These are phyloP conservation scores for Allium sativum DNA, from an alignment of 106 monocot species.

Conservation along the genomic window DNA sequence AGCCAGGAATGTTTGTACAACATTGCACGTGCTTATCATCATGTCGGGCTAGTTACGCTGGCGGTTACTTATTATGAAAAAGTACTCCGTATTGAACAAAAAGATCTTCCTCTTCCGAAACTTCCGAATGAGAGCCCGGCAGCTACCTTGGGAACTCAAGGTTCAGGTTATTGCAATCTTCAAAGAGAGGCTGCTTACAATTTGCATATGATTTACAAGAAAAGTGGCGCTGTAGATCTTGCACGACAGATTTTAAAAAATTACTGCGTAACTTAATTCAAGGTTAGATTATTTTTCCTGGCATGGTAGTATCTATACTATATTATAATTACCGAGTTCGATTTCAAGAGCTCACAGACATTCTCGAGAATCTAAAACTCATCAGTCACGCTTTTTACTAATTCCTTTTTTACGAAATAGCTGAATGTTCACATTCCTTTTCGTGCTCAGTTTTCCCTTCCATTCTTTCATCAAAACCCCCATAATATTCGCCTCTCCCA, in stretches of 20 bases:
- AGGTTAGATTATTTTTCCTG: no score
- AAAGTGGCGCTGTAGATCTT: conserved; percentile 84
- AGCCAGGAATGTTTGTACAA: conserved; percentile 87
- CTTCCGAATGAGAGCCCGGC: conserved; percentile 38
- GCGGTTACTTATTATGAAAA: conserved; percentile 78
- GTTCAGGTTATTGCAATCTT: conserved; percentile 60
- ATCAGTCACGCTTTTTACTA: no score
- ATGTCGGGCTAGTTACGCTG: conserved; percentile 81
- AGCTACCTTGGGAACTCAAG: conserved; percentile 13
- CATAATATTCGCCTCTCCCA: no score
- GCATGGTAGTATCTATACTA: no score
- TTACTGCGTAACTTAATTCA: conserved; percentile 38
- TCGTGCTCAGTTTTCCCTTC: no score
- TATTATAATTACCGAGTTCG: no score
- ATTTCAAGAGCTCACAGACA: no score
- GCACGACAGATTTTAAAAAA: conserved; percentile 69
- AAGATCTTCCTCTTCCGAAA: conserved; percentile 62
- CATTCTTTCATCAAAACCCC: no score
- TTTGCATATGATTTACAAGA: conserved; percentile 89
- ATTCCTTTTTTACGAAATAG: no score
- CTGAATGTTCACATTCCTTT: no score
- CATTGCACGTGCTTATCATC: conserved; percentile 79
- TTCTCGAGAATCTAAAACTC: no score
- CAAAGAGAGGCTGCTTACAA: conserved; percentile 85
- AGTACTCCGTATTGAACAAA: conserved; percentile 51